Percentiles rank a stretch among this genome's conserved stretches.
Conservation (phyloP, 2,329 filamentous ascomycete genomes). For the Didymellaceae sp. region DNA sequence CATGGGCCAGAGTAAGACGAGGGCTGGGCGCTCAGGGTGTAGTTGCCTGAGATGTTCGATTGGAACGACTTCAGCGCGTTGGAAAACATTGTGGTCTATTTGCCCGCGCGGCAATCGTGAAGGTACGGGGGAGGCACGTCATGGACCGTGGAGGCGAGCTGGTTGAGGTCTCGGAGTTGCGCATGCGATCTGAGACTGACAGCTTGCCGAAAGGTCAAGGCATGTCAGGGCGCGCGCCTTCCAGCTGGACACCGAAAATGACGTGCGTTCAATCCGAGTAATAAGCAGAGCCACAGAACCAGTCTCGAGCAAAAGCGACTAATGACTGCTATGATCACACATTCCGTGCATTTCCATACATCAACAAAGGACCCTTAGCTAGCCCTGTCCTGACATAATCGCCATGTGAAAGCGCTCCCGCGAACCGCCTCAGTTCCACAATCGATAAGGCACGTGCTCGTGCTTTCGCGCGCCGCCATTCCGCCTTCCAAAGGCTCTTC, state of each 20-base stretch:
- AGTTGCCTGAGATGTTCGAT: slow-evolving; percentile 92
- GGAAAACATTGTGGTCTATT: slow-evolving; percentile 76
- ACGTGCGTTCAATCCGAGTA: neutral
- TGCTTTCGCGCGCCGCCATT: slow-evolving; percentile 1
- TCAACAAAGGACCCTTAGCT: slow-evolving; percentile 3
- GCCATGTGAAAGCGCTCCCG: slow-evolving; percentile 11
- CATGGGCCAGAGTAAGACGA: slow-evolving; percentile 88
- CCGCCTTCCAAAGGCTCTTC: slow-evolving; percentile 3
- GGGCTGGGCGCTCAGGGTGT: slow-evolving; percentile 77
- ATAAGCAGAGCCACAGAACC: neutral
- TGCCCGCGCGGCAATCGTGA: slow-evolving; percentile 34
- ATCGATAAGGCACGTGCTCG: slow-evolving; percentile 19
- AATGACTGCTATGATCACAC: neutral
- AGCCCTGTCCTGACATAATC: slow-evolving; percentile 7
- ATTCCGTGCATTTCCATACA: slow-evolving; percentile 2
- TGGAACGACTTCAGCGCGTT: slow-evolving; percentile 88
- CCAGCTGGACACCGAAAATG: slow-evolving; percentile 4
- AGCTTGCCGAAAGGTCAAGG: slow-evolving; percentile 28
- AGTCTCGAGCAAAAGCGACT: neutral
- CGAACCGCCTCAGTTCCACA: neutral
- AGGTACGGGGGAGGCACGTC: slow-evolving; percentile 30
- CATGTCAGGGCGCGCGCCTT: slow-evolving; percentile 20
- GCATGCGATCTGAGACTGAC: slow-evolving; percentile 28
- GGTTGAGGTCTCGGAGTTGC: slow-evolving; percentile 20
- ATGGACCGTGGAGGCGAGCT: slow-evolving; percentile 34